Percentiles rank a stretch among this genome's conserved stretches.
Conservation (phyloP, 2,329 filamentous ascomycete genomes). For the Waltergamsia citrina region DNA sequence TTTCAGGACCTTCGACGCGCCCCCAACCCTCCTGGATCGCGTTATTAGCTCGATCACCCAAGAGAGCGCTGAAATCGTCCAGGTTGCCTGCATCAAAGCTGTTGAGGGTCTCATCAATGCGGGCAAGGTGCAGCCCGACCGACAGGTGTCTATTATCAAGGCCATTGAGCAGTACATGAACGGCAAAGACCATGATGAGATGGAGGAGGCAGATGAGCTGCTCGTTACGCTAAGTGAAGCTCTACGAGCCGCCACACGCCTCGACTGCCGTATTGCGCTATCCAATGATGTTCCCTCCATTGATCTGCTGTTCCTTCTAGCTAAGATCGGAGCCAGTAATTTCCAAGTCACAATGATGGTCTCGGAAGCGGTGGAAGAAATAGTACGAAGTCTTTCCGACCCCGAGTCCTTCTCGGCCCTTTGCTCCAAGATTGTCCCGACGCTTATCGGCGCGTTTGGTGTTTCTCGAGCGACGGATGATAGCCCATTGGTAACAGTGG, state of each 20-base stretch:
- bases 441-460: conserved; percentile 81
- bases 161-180: conserved; percentile 67
- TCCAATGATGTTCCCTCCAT: conserved; percentile 64
- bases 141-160: conserved; percentile 52
- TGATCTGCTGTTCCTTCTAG: conserved; percentile 78
- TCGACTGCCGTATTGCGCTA: conserved; percentile 68
- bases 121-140: conserved; percentile 38
- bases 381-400: conserved; percentile 60
- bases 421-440: conserved; percentile 79
- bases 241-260: conserved; percentile 69
- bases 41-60: conserved; percentile 66
- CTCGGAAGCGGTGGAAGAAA: conserved; percentile 83
- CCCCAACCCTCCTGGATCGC: conserved; percentile 57
- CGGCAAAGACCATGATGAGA: conserved; percentile 69
- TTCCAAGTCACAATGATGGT: conserved; percentile 87
- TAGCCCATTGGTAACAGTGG: conserved; percentile 74
- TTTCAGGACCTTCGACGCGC: conserved; percentile 57
- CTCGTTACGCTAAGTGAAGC: conserved; percentile 85
- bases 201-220: conserved; percentile 84
- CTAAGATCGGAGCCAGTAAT: conserved; percentile 79
- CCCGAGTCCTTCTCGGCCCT: conserved; percentile 65
- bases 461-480: conserved; percentile 79
- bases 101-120: conserved; percentile 58
- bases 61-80: conserved; percentile 79
- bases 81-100: conserved; percentile 83